phyloP scores from a whole-genome alignment of 2,329 filamentous ascomycete species.

The Talaromyces rugulosus region DNA sequence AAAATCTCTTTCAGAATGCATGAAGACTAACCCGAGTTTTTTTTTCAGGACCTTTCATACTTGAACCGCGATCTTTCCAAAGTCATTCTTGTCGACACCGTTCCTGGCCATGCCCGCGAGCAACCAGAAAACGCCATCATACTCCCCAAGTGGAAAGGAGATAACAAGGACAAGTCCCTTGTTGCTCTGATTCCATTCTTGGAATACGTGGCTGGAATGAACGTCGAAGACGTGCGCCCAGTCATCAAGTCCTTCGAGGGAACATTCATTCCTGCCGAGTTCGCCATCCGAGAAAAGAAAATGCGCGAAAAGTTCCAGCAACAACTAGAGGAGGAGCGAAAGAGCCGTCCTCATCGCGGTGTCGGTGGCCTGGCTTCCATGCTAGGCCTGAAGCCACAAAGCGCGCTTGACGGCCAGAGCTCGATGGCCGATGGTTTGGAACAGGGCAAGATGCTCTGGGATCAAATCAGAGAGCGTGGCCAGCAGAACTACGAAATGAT shows the following conservation, averaged over 20 bases:
- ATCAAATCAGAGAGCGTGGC: conserved; percentile 87
- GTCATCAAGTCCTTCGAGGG: conserved; percentile 85
- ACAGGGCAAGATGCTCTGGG: conserved; percentile 95
- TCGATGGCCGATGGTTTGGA: conserved; percentile 72
- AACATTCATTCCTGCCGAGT: conserved; percentile 83
- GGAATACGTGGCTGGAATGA: conserved; percentile 94
- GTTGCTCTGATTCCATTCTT: conserved; percentile 92
- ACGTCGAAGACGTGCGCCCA: conserved; percentile 79
- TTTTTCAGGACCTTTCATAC: conserved; percentile 80
- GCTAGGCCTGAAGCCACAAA: conserved; percentile 71
- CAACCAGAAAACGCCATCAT: conserved; percentile 98
- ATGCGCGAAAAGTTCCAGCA: conserved; percentile 81
- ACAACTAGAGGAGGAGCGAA: conserved; percentile 65
- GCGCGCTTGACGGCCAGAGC: conserved; percentile 61
- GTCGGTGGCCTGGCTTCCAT: conserved; percentile 66
- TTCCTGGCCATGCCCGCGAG: conserved; percentile 72
- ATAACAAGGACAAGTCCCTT: conserved; percentile 77
- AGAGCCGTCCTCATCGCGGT: conserved; percentile 56
- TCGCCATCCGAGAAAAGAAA: conserved; percentile 79
- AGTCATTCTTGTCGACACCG: conserved; percentile 89
- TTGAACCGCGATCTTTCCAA: conserved; percentile 94
- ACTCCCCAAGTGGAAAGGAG: conserved; percentile 82
- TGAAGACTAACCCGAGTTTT: not conserved
- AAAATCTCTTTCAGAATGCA: not conserved
- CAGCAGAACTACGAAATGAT: conserved; percentile 84